Evolutionary conservation across 495 filamentous ascomycete genomes (phyloP).

Genomic region (Jackrogersella multiformis): DNA sequence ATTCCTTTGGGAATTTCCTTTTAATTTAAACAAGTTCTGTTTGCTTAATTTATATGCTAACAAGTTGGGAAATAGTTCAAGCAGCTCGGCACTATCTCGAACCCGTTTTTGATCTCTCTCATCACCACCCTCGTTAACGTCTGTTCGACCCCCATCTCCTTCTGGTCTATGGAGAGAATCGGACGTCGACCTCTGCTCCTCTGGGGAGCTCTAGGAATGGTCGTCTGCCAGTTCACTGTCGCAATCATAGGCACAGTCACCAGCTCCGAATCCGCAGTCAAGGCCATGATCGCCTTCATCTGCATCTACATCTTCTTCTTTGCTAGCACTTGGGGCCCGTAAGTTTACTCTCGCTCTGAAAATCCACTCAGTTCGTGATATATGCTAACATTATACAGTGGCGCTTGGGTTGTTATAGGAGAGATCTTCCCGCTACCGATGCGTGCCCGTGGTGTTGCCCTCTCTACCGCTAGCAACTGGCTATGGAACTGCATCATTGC

Average conservation of each 20-base stretch:
- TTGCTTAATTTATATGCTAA: too few relatives aligned
- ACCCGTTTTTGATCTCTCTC: constrained; percentile 74
- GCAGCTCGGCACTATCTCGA: constrained; percentile 64
- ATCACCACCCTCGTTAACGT: constrained; percentile 81
- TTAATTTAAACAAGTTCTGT: too few relatives aligned
- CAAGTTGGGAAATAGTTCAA: too few relatives aligned
- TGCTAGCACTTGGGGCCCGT: constrained; percentile 80
- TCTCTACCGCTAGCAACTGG: constrained; percentile 89
- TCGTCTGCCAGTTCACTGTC: constrained; percentile 74
- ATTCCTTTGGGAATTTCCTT: too few relatives aligned
- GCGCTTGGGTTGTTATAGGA: constrained; percentile 84
- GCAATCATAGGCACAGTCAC: constrained; percentile 71
- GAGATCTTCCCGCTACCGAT: constrained; percentile 89
- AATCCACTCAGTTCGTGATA: constrained; percentile 58
- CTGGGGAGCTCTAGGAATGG: constrained; percentile 75
- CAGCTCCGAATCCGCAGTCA: constrained; percentile 69
- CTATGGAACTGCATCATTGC: constrained; percentile 71
- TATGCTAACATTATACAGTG: constrained; percentile 46
- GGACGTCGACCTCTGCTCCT: constrained; percentile 76
- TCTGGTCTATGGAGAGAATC: constrained; percentile 69
- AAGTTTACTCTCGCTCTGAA: constrained; percentile 11
- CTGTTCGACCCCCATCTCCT: constrained; percentile 74
- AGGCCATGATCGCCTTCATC: constrained; percentile 75
- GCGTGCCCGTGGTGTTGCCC: constrained; percentile 79
- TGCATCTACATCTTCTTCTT: constrained; percentile 89